These are phyloP conservation scores for Quillaja saponaria DNA, from an alignment of 306 rosid species.

Conservation along the genomic window DNA sequence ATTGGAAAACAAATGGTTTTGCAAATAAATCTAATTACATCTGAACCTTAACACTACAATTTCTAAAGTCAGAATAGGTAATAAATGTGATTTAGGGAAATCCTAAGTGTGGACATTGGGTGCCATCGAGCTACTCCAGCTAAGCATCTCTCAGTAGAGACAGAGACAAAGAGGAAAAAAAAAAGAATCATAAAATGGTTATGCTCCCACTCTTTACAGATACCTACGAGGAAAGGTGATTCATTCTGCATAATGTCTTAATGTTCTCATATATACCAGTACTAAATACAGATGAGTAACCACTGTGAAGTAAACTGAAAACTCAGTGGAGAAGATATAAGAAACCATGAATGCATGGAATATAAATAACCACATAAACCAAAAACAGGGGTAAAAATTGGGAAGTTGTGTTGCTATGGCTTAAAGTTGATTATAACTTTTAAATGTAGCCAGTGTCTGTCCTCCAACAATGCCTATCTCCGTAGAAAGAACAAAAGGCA, in stretches of 20 bases:
- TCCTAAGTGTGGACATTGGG: background rate
- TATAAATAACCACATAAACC: too few relatives aligned
- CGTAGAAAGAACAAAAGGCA: background rate
- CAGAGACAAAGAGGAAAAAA: background rate
- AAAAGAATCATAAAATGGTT: background rate
- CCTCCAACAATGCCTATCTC: background rate
- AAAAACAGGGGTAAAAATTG: too few relatives aligned
- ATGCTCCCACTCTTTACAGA: too few relatives aligned
- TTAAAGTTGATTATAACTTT: too few relatives aligned
- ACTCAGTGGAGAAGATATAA: background rate
- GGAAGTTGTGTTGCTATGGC: too few relatives aligned
- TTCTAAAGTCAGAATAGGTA: background rate
- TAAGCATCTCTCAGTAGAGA: constrained; percentile 5
- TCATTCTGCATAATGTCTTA: too few relatives aligned
- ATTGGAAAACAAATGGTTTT: background rate
- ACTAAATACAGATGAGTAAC: too few relatives aligned
- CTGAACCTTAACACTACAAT: background rate
- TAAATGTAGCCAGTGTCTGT: background rate
- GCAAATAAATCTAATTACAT: background rate
- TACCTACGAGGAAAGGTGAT: background rate
- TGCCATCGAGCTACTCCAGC: background rate
- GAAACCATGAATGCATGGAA: too few relatives aligned
- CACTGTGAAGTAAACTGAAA: constrained; percentile 10
- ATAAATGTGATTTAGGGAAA: background rate
- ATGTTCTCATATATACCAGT: too few relatives aligned